Conservation (phyloP, 2,329 filamentous ascomycete genomes). For the Colletotrichum neosansevieriae region DNA sequence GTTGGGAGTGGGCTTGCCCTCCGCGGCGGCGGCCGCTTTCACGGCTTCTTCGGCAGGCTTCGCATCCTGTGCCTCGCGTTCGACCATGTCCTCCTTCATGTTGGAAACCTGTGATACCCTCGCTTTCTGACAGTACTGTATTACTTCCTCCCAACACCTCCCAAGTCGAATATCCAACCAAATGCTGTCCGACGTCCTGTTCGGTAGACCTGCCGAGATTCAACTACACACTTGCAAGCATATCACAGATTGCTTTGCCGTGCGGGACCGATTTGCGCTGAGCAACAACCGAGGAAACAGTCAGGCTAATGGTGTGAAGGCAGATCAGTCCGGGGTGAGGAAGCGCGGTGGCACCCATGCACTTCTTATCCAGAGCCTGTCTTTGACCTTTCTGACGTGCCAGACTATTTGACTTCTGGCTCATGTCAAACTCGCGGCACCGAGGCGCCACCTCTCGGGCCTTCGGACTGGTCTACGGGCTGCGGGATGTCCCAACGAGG, state of each 20-base stretch:
- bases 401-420: conserved; percentile 30
- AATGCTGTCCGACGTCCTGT: background rate
- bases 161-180: background rate
- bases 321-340: accelerated
- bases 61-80: conserved; percentile 7
- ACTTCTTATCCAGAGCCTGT: conserved; percentile 30
- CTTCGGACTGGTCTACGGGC: conserved; percentile 1
- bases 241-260: conserved; percentile 20
- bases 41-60: conserved; percentile 11
- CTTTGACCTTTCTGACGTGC: background rate
- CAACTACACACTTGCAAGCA: conserved; percentile 1
- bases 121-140: no score
- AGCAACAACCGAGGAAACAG: background rate
- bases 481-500: conserved; percentile 1
- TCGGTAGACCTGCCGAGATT: conserved; percentile 22
- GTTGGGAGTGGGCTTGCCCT: background rate
- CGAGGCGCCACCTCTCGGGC: conserved; percentile 29
- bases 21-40: conserved; percentile 11
- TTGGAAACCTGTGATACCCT: background rate
- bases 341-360: conserved; percentile 29
- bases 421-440: conserved; percentile 30
- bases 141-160: background rate
- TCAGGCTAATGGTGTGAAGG: background rate
- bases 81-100: background rate
- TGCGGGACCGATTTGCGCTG: background rate